Conservation (phyloP, 1,139 yeast genomes). For the Ogataea hybrid region DNA sequence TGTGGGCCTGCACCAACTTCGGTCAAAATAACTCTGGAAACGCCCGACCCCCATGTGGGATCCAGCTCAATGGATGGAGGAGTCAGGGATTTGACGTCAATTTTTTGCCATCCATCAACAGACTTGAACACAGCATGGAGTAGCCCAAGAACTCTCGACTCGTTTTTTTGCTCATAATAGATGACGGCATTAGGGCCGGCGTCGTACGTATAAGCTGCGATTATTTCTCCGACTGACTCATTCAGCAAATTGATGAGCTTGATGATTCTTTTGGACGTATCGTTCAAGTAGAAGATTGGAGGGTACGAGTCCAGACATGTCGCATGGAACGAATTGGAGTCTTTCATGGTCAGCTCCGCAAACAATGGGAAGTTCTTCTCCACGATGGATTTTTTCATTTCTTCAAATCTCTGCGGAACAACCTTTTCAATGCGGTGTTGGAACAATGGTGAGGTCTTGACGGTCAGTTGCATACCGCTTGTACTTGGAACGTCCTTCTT, state of each 20-base stretch:
- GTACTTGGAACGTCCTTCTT: constrained; percentile 96
- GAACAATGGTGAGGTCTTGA: constrained; percentile 82
- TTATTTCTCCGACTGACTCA: constrained; percentile 54
- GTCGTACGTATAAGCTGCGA: constrained; percentile 96
- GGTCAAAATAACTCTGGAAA: constrained; percentile 79
- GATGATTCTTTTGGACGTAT: constrained; percentile 87
- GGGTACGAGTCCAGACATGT: constrained; percentile 94
- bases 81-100: constrained; percentile 21
- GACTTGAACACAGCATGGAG: constrained; percentile 51
- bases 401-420: constrained; percentile 79
- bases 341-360: constrained; percentile 91
- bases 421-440: constrained; percentile 71
- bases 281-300: constrained; percentile 93
- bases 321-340: constrained; percentile 96
- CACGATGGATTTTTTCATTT: constrained; percentile 75
- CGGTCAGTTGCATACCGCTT: constrained; percentile 95
- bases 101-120: constrained; percentile 71
- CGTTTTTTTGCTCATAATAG: constrained; percentile 77
- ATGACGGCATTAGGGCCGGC: constrained; percentile 99
- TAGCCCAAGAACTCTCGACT: constrained; percentile 60
- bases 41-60: constrained; percentile 58
- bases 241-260: constrained; percentile 80
- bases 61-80: constrained; percentile 44
- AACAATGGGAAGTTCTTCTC: constrained; percentile 72
- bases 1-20: constrained; percentile 87